Base-by-base conservation (phyloP, 2,329 filamentous ascomycete species). In the Endothia cerciana region DNA sequence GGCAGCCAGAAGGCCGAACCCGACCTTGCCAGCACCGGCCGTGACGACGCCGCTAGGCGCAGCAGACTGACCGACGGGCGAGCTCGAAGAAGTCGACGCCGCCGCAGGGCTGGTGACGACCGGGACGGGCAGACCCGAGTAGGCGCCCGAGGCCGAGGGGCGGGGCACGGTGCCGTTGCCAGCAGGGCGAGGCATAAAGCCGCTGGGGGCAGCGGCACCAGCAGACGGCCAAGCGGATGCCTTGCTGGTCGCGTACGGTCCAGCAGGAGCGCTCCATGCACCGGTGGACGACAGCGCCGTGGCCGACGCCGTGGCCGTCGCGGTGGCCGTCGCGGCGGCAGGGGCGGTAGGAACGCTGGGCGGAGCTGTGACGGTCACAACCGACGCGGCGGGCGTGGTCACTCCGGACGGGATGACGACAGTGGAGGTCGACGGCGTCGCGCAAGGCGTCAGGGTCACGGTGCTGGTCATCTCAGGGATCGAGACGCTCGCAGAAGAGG, bases 361-460 rank as follows among this genome's bases (percentile, higher is more conserved):
- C 1, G 67, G 61, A 33, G 69, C 65, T 11, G 66, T 66, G 49
- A 70, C 64, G 55, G 69, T 69, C 33, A 36, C 33, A 47, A 69
- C 68, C 41, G 67, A 68, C 6, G 71, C 68, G 6, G 56, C 64
- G 11, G 71, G 69, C 45, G 68, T 68, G 43, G 69, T 62, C 65
- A 65, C 70, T 38, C 68, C 70, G 43, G 67, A 65, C 43, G 67
- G 67, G 49, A 73, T 70, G 56, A 63, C 69, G 33, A 71, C 62
- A 6, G 70, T 71, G 57, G 67, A 70, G 62, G 67, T 70, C 40
- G 66, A 58, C 11, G 68, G 65, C 15, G 64, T 69, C 4, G 65
- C 55, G 30, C 60, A 59, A 28, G 69, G 68, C 33, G 68, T 62
- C 60, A 63, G 36, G 49, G 60, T 60, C 47, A 69, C 51, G 62